Evolutionary conservation across 1,284 basidiomycete species (phyloP).

Genomic region (Puccinia coronata): DNA sequence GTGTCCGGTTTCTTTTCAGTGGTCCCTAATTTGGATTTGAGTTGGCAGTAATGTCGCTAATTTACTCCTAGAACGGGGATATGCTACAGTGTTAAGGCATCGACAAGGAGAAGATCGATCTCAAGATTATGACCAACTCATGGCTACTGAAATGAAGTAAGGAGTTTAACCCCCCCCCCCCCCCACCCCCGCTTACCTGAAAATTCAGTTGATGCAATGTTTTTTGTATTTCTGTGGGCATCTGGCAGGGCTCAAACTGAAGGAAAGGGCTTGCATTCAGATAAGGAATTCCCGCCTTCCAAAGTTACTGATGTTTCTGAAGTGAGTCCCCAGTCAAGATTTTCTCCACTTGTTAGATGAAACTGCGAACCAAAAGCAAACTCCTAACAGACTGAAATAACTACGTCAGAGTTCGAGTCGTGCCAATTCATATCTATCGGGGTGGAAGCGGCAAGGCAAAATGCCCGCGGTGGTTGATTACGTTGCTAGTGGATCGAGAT

Average conservation of each 20-base stretch:
- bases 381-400: not conserved
- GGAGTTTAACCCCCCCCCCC: slow-evolving; percentile 56
- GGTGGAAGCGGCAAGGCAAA: slow-evolving; percentile 84
- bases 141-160: slow-evolving; percentile 86
- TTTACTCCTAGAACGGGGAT: slow-evolving; percentile 86
- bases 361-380: not conserved
- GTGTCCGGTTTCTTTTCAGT: slow-evolving; percentile 8
- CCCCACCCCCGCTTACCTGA: not conserved
- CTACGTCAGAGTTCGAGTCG: slow-evolving; percentile 71
- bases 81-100: slow-evolving; percentile 86
- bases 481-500: slow-evolving; percentile 86
- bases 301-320: slow-evolving; percentile 86
- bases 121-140: slow-evolving; percentile 88
- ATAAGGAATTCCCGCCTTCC: slow-evolving; percentile 73
- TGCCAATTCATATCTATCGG: slow-evolving; percentile 74
- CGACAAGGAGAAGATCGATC: slow-evolving; percentile 88
- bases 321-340: slow-evolving; percentile 59
- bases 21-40: slow-evolving; percentile 50
- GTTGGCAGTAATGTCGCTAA: slow-evolving; percentile 79
- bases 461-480: slow-evolving; percentile 87
- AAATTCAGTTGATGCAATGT: slow-evolving; percentile 22
- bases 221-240: slow-evolving; percentile 60
- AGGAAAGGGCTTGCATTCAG: slow-evolving; percentile 83
- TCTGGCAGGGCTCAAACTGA: slow-evolving; percentile 67
- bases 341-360: slow-evolving; percentile 53